phyloP scores from a whole-genome alignment of 306 rosid species.

The Quercus parvula region DNA sequence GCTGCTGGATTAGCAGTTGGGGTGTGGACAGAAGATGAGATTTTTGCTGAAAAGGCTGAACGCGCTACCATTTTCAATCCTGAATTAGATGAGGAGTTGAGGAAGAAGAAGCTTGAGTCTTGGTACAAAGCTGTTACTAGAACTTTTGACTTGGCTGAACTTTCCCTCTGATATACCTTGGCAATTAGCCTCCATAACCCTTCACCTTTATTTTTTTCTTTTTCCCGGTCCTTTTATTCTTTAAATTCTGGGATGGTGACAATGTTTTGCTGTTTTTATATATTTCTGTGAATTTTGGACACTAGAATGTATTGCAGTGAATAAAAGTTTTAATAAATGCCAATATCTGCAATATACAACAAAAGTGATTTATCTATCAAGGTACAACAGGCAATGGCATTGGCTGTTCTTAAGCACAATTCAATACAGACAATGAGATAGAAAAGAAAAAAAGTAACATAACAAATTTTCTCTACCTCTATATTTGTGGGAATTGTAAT shows the following conservation, averaged over 20 bases:
- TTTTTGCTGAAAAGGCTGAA: slow-evolving; percentile 51
- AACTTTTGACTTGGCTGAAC: slow-evolving; percentile 84
- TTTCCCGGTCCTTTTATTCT: neutral
- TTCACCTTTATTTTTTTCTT: neutral
- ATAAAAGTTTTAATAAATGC: neutral
- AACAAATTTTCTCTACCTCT: neutral
- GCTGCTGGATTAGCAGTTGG: slow-evolving; percentile 95
- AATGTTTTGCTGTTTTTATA: neutral
- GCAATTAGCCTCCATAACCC: neutral
- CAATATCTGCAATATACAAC: neutral
- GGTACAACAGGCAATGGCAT: no score
- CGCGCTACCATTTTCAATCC: slow-evolving; percentile 45
- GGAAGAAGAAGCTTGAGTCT: slow-evolving; percentile 74
- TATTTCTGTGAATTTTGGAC: neutral
- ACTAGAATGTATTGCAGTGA: neutral
- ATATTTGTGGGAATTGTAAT: neutral
- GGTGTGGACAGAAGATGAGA: slow-evolving; percentile 64
- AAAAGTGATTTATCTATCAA: no score
- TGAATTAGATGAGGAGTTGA: slow-evolving; percentile 33
- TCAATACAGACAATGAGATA: neutral
- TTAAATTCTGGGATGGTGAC: neutral
- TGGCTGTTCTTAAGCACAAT: neutral
- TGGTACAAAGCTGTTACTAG: slow-evolving; percentile 86
- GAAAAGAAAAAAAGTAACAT: neutral
- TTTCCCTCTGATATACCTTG: slow-evolving; percentile 44